These are phyloP conservation scores for Hordeum marinum DNA, from an alignment of 176 grass and related monocot species.

Conservation along the genomic window DNA sequence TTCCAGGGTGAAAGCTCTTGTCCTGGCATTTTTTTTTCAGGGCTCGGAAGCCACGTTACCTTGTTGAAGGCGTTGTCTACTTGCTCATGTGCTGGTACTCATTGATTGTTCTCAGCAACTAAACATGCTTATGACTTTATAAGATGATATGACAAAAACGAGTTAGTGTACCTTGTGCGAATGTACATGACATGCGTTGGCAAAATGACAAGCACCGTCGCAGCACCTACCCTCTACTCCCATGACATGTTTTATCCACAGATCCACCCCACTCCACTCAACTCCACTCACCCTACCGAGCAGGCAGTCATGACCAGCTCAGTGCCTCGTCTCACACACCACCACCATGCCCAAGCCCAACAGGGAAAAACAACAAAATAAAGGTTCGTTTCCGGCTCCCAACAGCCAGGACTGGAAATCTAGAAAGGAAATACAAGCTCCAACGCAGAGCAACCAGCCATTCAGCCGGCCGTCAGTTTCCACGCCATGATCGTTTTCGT, in stretches of 20 bases:
- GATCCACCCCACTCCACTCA: not conserved
- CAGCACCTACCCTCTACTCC: not conserved
- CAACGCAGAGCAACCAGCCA: not conserved
- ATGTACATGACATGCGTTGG: not conserved
- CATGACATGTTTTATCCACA: not conserved
- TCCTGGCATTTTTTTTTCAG: too few species aligned
- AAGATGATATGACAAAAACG: not conserved
- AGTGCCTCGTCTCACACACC: not conserved
- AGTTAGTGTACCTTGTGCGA: not conserved
- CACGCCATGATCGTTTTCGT: constrained; percentile 20
- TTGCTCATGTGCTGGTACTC: too few species aligned
- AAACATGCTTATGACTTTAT: too few species aligned
- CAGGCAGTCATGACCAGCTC: not conserved
- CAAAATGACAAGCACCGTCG: not conserved
- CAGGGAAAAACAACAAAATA: not conserved
- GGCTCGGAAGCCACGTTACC: too few species aligned
- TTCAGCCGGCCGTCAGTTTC: constrained; percentile 13
- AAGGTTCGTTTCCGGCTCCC: not conserved
- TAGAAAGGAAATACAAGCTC: not conserved
- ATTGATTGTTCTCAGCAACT: too few species aligned
- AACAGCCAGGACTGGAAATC: not conserved
- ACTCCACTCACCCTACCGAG: not conserved
- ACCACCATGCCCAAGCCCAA: not conserved
- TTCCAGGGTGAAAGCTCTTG: too few species aligned
- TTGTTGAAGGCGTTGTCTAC: too few species aligned